Percentiles rank a stretch among this genome's conserved stretches.
Conservation (phyloP, 768 basidiomycete genomes). For the Bullera alba region DNA sequence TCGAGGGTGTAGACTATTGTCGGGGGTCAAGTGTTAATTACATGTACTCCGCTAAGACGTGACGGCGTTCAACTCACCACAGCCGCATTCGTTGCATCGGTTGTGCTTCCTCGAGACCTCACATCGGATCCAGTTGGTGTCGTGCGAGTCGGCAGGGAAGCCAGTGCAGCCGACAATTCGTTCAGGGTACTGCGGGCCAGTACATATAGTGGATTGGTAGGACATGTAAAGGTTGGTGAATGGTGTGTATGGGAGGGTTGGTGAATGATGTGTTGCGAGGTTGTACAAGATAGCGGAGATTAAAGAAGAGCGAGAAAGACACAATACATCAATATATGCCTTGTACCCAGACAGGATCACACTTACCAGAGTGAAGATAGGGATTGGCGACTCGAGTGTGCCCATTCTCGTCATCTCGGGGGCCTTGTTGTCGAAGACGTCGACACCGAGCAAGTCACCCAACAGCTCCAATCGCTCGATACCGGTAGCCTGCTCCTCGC, state of each 20-base stretch:
- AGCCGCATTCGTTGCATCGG: conserved; percentile 93
- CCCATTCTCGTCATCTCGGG: conserved; percentile 79
- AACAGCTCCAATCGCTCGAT: conserved; percentile 90
- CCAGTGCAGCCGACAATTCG: conserved; percentile 93
- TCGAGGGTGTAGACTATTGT: conserved; percentile 64
- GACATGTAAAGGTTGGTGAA: conserved; percentile 52
- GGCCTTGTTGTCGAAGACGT: conserved; percentile 81
- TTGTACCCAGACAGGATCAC: neutral
- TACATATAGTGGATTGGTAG: neutral
- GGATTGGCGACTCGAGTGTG: conserved; percentile 77
- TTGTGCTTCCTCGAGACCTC: conserved; percentile 51
- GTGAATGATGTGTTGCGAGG: neutral
- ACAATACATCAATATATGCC: neutral
- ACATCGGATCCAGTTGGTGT: conserved; percentile 73
- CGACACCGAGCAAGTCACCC: conserved; percentile 77
- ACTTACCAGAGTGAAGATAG: conserved; percentile 78
- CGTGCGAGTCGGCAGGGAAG: conserved; percentile 88
- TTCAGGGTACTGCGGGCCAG: conserved; percentile 40
- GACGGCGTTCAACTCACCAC: conserved; percentile 54
- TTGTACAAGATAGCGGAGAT: neutral
- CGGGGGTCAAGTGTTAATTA: neutral
- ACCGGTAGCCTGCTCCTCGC: conserved; percentile 84
- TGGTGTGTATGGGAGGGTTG: conserved; percentile 48
- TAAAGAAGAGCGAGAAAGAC: neutral
- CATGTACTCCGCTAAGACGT: neutral